phyloP scores from a whole-genome alignment of 1,284 basidiomycete genomes.

The Malassezia japonica region DNA sequence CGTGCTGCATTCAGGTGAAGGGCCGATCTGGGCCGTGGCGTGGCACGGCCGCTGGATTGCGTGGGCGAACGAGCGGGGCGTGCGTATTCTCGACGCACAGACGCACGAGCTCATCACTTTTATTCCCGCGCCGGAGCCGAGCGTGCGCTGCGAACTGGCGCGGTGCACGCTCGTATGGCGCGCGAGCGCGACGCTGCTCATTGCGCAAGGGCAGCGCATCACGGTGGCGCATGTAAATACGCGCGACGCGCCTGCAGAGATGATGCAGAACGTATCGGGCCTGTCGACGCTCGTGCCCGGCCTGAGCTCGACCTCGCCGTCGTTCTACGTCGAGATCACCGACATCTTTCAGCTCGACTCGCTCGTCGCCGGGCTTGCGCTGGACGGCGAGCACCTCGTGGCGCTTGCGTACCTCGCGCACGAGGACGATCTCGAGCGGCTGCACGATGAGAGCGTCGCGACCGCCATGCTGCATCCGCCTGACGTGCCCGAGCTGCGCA shows the following conservation, averaged over 20 bases:
- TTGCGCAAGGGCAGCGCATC: constrained; percentile 89
- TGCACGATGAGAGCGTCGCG: constrained; percentile 51
- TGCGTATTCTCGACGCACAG: constrained; percentile 80
- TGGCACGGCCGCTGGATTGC: constrained; percentile 82
- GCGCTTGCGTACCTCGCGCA: constrained; percentile 62
- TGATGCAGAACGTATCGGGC: constrained; percentile 14
- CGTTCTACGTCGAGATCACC: constrained; percentile 65
- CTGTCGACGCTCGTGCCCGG: constrained; percentile 4
- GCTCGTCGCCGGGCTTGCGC: constrained; percentile 83
- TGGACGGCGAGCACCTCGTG: constrained; percentile 62
- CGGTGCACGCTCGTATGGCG: constrained; percentile 86
- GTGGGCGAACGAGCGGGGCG: constrained; percentile 94
- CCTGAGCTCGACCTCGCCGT: constrained; percentile 3
- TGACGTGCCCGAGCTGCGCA: constrained; percentile 76
- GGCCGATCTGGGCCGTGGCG: constrained; percentile 81
- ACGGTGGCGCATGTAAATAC: constrained; percentile 59
- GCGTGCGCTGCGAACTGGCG: constrained; percentile 83
- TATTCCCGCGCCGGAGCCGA: constrained; percentile 69
- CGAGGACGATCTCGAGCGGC: constrained; percentile 35
- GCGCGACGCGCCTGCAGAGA: constrained; percentile 14
- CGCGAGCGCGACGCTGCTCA: constrained; percentile 72
- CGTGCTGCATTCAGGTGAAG: constrained; percentile 74
- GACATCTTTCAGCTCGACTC: constrained; percentile 88
- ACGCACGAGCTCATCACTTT: constrained; percentile 73
- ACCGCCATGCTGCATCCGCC: constrained; percentile 67